Conservation (phyloP, 768 basidiomycete species). For the Coprinopsis sp. region DNA sequence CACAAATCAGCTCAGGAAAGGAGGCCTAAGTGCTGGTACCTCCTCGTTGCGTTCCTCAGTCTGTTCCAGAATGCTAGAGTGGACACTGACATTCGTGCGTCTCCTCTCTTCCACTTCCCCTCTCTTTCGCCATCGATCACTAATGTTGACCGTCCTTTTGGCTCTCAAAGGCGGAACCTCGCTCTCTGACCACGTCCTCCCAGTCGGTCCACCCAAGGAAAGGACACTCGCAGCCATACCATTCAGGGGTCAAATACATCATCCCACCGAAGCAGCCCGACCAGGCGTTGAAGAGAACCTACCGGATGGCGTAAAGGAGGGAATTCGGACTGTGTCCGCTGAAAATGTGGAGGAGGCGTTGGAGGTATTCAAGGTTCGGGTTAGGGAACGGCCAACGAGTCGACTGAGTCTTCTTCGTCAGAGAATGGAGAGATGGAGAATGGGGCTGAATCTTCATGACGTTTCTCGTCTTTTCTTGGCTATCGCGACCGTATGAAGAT, state of each 20-base stretch:
- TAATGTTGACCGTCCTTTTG: conserved; percentile 22
- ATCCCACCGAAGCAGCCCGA: conserved; percentile 80
- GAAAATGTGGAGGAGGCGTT: conserved; percentile 90
- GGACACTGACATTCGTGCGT: conserved; percentile 81
- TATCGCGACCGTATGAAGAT: no score
- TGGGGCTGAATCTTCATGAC: no score
- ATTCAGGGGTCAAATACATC: conserved; percentile 92
- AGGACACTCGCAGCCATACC: conserved; percentile 95
- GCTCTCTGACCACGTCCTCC: conserved; percentile 90
- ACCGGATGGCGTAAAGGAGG: conserved; percentile 90
- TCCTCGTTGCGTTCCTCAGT: conserved; percentile 91
- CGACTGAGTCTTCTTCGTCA: no score
- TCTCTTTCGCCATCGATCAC: not conserved
- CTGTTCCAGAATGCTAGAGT: conserved; percentile 84
- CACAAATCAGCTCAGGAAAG: conserved; percentile 93
- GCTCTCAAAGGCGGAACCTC: conserved; percentile 99
- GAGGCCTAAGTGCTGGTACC: conserved; percentile 95
- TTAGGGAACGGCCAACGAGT: conserved; percentile 43
- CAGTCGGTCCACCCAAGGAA: conserved; percentile 94
- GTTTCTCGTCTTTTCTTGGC: no score
- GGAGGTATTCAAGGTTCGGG: conserved; percentile 59
- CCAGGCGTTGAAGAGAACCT: conserved; percentile 98
- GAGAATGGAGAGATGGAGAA: no score
- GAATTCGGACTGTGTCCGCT: conserved; percentile 92
- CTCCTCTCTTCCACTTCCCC: not conserved